Base-by-base conservation (phyloP, 2,329 filamentous ascomycete species). In the Phoma sp. region DNA sequence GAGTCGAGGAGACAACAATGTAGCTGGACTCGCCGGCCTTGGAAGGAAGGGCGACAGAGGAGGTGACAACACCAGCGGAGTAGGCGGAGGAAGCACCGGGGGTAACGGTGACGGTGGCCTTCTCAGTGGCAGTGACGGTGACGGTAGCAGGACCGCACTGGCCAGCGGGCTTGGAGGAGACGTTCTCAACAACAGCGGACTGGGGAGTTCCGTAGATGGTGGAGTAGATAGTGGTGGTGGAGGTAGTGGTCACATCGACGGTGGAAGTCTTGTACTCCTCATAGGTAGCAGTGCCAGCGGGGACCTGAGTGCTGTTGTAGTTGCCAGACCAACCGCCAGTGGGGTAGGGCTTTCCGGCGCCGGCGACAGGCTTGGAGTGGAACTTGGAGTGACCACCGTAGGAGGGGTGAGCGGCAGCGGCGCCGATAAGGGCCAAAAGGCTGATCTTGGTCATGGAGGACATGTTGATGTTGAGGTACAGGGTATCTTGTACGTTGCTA, bases 361-460 rank as follows among this genome's bases (percentile, higher is more conserved):
- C 66, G 28, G 53, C 53, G 15, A 57, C 62, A 25, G 53, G 55
- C 58, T 65, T 65, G 66, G 70, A 64, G 66, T 73, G 69, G 59
- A 62, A 70, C 55, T 63, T 65, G 50, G 57, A 59, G 62, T 69
- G 63, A 52, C 53, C 62, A 40, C 61, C 61, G 54, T 66, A 68
- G 59, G 73, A 73, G 34, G 77, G 72, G 47, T 73, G 60, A 46
- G 77, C 76, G 17, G 76, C 67, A 53, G 71, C 77, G 42, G 71
- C 66, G 52, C 72, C 71, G 55, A 73, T 71, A 55, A 81, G 69
- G 43, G 77, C 75, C 74, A 80, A 65, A 55, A 80, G 68, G 57
- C 72, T 73, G 60, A 80, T 63, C 61, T 76, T 72, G 57, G 71
- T 70, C 52, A 65, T 65, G 58, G 68, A 57, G 57, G 70, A 69